Evolutionary conservation across 495 filamentous ascomycete genomes (phyloP).

Genomic region (Aspergillus hancockii): DNA sequence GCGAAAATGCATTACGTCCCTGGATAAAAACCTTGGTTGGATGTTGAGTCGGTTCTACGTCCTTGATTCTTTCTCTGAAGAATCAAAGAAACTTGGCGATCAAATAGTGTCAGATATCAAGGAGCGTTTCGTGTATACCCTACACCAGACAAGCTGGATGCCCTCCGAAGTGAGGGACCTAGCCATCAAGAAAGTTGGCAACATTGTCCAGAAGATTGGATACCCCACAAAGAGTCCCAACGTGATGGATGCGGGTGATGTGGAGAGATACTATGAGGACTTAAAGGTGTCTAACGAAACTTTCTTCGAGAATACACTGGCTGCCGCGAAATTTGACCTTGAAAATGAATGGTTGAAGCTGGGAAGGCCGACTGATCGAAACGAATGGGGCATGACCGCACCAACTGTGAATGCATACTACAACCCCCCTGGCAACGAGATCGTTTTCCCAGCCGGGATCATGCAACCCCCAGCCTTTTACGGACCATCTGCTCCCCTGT

Average conservation of each 20-base stretch:
- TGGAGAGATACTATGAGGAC: constrained; percentile 59
- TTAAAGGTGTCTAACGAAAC: constrained; percentile 52
- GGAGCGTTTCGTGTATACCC: constrained; percentile 59
- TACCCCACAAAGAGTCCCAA: constrained; percentile 68
- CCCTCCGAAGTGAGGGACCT: constrained; percentile 60
- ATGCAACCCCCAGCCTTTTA: constrained; percentile 72
- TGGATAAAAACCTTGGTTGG: constrained; percentile 60
- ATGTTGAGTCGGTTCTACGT: constrained; percentile 68
- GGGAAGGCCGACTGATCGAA: constrained; percentile 60
- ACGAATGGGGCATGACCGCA: constrained; percentile 64
- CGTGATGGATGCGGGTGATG: constrained; percentile 56
- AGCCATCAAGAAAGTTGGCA: constrained; percentile 67
- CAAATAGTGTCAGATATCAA: constrained; percentile 71
- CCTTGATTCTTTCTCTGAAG: constrained; percentile 62
- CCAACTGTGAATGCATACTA: constrained; percentile 67
- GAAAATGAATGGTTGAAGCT: constrained; percentile 56
- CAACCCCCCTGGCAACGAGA: constrained; percentile 63
- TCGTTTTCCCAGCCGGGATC: constrained; percentile 72
- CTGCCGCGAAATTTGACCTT: constrained; percentile 48
- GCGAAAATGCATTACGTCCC: constrained; percentile 62
- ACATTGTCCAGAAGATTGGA: constrained; percentile 74
- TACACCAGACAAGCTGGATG: constrained; percentile 68
- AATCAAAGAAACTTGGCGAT: constrained; percentile 65
- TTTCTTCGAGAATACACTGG: constrained; percentile 63
- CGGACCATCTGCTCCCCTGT: constrained; percentile 59